Base-by-base conservation (phyloP, 2,329 filamentous ascomycete species). In the Cladosporium sp. region DNA sequence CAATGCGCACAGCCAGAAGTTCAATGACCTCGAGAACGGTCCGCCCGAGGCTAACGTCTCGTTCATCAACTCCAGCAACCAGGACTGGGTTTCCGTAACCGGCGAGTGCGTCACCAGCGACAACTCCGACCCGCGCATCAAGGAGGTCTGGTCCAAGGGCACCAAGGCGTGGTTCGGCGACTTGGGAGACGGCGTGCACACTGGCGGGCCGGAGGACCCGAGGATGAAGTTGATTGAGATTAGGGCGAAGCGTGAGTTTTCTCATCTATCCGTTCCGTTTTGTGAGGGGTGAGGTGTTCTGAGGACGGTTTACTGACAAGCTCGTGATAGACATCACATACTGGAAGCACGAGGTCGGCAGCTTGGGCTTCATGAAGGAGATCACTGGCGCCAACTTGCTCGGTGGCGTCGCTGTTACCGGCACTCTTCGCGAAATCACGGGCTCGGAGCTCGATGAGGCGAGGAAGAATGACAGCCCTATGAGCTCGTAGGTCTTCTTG, bases 151-250 rank as follows among this genome's bases (percentile, higher is more conserved):
- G 71, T 78, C 69, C 65, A 74, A 76, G 15, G 72, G 66, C 52
- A 74, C 78, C 1, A 75, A 72, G 2, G 81, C 80, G 6, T 85
- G 83, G 82, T 84, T 84, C 64, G 82, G 82, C 4, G 82, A 85
- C 67, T 68, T 84, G 15, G 80, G 80, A 1, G 82, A 84, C 71
- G 82, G 82, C 10, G 79, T 79, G 49, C 82, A 84, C 66, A 78
- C 77, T 66, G 83, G 81, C 8, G 78, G 75, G 0, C 73, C 79
- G 0, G 78, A 82, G 21, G 83, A 84, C 69, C 83, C 82, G 15
- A 71, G 82, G 5, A 83, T 84, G 81, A 73, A 71, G 47, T 66
- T 81, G 55, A 80, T 81, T 52, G 78, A 80, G 72, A 70, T 77
- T 38, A 72, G 73, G 71, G 67, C 74, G 12, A 76, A 74, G 66